Evolutionary conservation across 176 grass and related monocot species (phyloP).

Genomic region (Oryza meridionalis): DNA sequence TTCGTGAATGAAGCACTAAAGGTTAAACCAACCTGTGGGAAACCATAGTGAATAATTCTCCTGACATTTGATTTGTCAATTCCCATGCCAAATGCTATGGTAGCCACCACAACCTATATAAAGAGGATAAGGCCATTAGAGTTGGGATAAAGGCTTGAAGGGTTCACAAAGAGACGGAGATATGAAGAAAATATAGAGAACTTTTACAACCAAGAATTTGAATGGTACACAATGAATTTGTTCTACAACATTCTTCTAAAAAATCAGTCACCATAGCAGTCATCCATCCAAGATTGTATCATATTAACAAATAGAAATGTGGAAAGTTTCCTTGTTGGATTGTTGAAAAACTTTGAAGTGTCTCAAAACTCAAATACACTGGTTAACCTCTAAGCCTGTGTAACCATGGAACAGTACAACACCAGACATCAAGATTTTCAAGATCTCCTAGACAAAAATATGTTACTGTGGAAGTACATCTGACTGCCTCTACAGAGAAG

Average conservation of each 20-base stretch:
- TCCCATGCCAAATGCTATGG: slow-evolving; percentile 99
- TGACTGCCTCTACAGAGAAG: neutral
- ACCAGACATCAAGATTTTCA: slow-evolving; percentile 18
- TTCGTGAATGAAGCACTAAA: slow-evolving; percentile 43
- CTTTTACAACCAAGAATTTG: neutral
- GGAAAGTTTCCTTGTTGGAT: slow-evolving; percentile 3
- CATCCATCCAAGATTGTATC: neutral
- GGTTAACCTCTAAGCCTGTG: neutral
- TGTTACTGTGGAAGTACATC: slow-evolving; percentile 13
- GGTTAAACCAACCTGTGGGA: slow-evolving; percentile 69
- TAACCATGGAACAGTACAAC: neutral
- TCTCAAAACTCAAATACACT: neutral
- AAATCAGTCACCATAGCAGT: neutral
- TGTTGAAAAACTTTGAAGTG: neutral
- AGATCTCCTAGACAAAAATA: neutral
- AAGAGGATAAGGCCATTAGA: slow-evolving; percentile 25
- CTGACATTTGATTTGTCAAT: slow-evolving; percentile 97
- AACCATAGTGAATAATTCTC: slow-evolving; percentile 96
- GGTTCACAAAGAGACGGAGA: slow-evolving; percentile 19
- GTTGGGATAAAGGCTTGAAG: slow-evolving; percentile 8
- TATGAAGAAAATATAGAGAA: neutral
- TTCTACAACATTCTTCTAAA: neutral
- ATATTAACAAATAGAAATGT: slow-evolving; percentile 14
- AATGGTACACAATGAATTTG: neutral
- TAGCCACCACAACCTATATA: slow-evolving; percentile 92